Conservation (phyloP, 169 alveolate species). For the Cryptosporidium sp. region DNA sequence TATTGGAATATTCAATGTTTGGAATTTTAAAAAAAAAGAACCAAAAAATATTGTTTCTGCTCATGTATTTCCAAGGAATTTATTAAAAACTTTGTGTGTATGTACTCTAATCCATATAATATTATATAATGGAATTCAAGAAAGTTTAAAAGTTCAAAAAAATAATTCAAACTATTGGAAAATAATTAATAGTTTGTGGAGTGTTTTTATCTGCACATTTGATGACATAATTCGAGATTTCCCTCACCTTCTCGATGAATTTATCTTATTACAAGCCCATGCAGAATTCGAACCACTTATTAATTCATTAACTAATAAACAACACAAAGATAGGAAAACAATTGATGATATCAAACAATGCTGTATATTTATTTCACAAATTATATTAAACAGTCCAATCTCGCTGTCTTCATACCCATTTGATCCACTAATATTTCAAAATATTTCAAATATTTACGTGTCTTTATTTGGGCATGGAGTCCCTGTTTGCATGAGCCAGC, state of each 20-base stretch:
- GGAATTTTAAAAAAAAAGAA: background rate
- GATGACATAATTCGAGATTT: conserved; percentile 41
- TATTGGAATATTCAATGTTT: conserved; percentile 45
- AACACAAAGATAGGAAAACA: background rate
- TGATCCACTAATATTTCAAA: conserved; percentile 46
- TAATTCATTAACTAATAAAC: conserved; percentile 8
- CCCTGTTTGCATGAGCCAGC: conserved; percentile 33
- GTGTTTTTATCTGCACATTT: conserved; percentile 11
- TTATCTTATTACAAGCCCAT: conserved; percentile 34
- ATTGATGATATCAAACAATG: conserved; percentile 42
- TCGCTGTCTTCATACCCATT: conserved; percentile 18
- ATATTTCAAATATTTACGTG: conserved; percentile 31
- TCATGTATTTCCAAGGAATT: conserved; percentile 26
- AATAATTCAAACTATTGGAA: conserved; percentile 15
- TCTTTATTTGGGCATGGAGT: conserved; percentile 68
- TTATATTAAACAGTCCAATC: conserved; percentile 63
- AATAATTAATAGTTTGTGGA: conserved; percentile 41
- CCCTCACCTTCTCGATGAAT: conserved; percentile 59
- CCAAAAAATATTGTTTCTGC: background rate
- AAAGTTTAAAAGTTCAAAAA: background rate
- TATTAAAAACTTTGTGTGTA: conserved; percentile 29
- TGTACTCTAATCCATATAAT: conserved; percentile 31
- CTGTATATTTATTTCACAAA: conserved; percentile 59
- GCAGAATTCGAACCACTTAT: conserved; percentile 68
- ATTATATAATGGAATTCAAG: conserved; percentile 19